Conservation (phyloP, 2,329 filamentous ascomycete species). For the Proliferodiscus dingleyae region DNA sequence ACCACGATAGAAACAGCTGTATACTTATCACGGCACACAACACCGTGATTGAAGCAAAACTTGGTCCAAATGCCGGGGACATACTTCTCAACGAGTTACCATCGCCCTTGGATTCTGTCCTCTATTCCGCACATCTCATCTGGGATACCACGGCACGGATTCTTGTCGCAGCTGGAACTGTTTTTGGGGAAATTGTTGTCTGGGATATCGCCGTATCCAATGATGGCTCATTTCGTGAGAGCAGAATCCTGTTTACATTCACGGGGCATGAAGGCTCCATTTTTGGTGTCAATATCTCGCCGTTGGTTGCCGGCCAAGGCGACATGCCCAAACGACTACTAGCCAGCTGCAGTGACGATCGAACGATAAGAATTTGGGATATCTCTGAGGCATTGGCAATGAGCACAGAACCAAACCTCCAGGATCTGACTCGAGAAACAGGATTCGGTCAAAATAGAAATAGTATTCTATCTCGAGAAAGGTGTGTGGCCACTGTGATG, state of each 20-base stretch:
- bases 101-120: conserved; percentile 71
- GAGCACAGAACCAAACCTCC: neutral
- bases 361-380: conserved; percentile 85
- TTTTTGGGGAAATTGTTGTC: conserved; percentile 88
- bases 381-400: conserved; percentile 37
- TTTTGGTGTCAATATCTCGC: conserved; percentile 80
- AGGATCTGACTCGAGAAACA: conserved; percentile 43
- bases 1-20: conserved; percentile 38
- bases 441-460: conserved; percentile 50
- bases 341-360: conserved; percentile 90
- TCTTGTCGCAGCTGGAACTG: conserved; percentile 81
- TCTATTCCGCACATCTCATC: conserved; percentile 76
- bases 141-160: conserved; percentile 56
- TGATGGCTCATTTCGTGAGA: conserved; percentile 15
- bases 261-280: conserved; percentile 84
- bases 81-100: conserved; percentile 44
- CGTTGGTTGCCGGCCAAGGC: conserved; percentile 38
- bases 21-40: conserved; percentile 84
- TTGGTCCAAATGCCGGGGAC: conserved; percentile 25
- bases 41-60: conserved; percentile 55
- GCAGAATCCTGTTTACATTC: conserved; percentile 49
- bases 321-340: conserved; percentile 55
- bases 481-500: conserved; percentile 67
- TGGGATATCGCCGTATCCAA: conserved; percentile 64
- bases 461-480: conserved; percentile 33